Base-by-base conservation (phyloP, 805 yeast genomes). In the Starmerella bombicola region DNA sequence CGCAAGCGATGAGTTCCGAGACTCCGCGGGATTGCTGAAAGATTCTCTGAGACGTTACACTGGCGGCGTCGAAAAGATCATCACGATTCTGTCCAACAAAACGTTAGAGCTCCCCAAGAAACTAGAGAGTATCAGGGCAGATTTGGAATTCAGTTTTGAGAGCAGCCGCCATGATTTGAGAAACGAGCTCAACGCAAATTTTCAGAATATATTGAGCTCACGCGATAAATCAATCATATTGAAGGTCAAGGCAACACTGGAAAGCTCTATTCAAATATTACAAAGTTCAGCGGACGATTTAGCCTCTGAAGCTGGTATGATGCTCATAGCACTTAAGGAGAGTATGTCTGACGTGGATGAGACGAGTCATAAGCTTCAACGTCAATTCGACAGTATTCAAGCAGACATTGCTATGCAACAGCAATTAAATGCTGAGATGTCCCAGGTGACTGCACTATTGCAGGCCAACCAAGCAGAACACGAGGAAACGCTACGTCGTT, bases 391-490 rank as follows among this genome's bases (percentile, higher is more conserved):
- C 9, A 32, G 8, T 13, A 32, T 32, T 23, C 35, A 32, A n/a
- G 35, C 35, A 7, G 35, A 32, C 16, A 32, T 32, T 19, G 35
- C 35, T 10, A 20, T 32, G 8, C 35, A 32, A n/a, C 35, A 20
- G 6, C 19, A 21, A 13, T 6, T 13, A 6, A 32, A 25, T n/a
- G 16, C 35, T 13, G 35, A 32, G 17, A n/a, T 21, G 10, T n/a
- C 9, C 12, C 17, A 15, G 17, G 16, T 20, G 17, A 16, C 25
- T 17, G 7, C 35, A 17, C 9, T 5, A 25, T n/a, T 32, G 25
- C 21, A 32, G 21, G 25, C 5, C 7, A 12, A 19, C 25, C 25
- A 32, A 4, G 12, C 10, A 5, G 16, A 21, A 17, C 21, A 5
- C 17, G 8, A 7, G 16, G 24, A 7, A 6, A n/a, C 25, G 6